A percentile compares a stretch with the other conserved stretches of the same genome.
phyloP scores from a whole-genome alignment of 2,329 filamentous ascomycete genomes.

The Penicillium nordicum region DNA sequence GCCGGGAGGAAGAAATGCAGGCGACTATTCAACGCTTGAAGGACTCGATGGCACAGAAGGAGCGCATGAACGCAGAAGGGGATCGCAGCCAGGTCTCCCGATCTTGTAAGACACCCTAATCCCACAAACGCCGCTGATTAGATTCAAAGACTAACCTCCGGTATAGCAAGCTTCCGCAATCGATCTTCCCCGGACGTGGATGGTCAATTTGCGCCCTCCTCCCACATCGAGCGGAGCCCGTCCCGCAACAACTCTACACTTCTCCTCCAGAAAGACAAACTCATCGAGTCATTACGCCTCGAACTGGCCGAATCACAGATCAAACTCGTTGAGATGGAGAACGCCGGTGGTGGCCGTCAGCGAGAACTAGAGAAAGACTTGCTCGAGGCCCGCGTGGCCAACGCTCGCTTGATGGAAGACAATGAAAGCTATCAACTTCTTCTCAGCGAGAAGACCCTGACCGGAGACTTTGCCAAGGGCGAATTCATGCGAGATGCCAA shows the following conservation, averaged over 20 bases:
- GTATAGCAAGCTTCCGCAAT: conserved; percentile 48
- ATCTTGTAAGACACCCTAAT: conserved; percentile 45
- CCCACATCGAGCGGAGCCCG: conserved; percentile 79
- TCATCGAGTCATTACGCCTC: conserved; percentile 86
- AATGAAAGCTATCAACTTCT: conserved; percentile 97
- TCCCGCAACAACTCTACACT: conserved; percentile 86
- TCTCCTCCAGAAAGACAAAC: conserved; percentile 89
- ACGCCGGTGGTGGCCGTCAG: conserved; percentile 80
- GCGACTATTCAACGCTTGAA: conserved; percentile 86
- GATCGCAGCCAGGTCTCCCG: conserved; percentile 51
- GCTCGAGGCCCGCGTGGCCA: conserved; percentile 90
- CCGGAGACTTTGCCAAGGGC: conserved; percentile 82
- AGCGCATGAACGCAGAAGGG: conserved; percentile 51
- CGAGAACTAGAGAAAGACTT: conserved; percentile 87
- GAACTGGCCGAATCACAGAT: conserved; percentile 94
- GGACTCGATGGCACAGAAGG: conserved; percentile 77
- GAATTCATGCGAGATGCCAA: conserved; percentile 66
- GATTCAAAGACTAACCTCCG: conserved; percentile 18
- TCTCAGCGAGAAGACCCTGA: conserved; percentile 89
- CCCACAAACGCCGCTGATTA: background rate
- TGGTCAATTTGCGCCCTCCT: conserved; percentile 80
- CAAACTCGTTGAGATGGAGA: conserved; percentile 91
- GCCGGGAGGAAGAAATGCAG: conserved; percentile 86
- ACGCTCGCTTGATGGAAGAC: conserved; percentile 94
- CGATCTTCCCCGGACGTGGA: conserved; percentile 63